phyloP scores from a whole-genome alignment of 2,329 filamentous ascomycete species.

The Hyphodiscus sp. region DNA sequence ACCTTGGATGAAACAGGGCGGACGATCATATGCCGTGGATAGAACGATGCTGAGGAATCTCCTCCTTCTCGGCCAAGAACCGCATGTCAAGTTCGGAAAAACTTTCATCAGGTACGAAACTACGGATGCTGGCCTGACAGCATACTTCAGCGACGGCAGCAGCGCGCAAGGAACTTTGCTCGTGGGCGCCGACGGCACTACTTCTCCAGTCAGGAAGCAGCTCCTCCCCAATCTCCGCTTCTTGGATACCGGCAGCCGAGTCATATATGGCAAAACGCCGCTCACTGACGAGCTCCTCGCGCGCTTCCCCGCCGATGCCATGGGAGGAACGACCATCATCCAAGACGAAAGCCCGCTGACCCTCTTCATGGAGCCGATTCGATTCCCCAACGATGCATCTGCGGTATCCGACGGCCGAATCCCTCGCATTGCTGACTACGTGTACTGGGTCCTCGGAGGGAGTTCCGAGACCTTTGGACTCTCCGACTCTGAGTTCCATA shows the following conservation, averaged over 20 bases:
- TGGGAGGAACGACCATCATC: slow-evolving; percentile 25
- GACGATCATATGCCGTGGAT: slow-evolving; percentile 26
- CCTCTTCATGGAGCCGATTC: slow-evolving; percentile 23
- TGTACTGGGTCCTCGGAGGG: slow-evolving; percentile 31
- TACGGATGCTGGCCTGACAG: slow-evolving; percentile 17
- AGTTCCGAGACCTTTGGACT: not conserved
- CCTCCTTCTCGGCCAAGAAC: slow-evolving; percentile 28
- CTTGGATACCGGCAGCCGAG: slow-evolving; percentile 33
- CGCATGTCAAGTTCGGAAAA: slow-evolving; percentile 30
- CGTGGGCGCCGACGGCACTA: slow-evolving; percentile 35
- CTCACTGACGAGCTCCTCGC: slow-evolving; percentile 24
- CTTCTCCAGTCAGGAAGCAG: slow-evolving; percentile 33
- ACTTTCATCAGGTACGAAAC: slow-evolving; percentile 18
- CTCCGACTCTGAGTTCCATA: not conserved
- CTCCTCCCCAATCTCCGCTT: slow-evolving; percentile 30
- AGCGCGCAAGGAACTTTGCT: slow-evolving; percentile 29
- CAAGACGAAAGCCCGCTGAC: slow-evolving; percentile 16
- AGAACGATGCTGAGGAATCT: slow-evolving; percentile 30
- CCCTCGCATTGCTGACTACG: slow-evolving; percentile 26
- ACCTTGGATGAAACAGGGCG: not conserved
- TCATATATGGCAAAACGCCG: slow-evolving; percentile 36
- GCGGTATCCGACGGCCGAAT: not conserved
- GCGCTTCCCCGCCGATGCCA: slow-evolving; percentile 12
- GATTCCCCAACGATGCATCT: slow-evolving; percentile 13
- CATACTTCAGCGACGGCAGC: slow-evolving; percentile 31